Evolutionary conservation across 805 yeast genomes (phyloP).

Genomic region (Yarrowia yakushimensis): DNA sequence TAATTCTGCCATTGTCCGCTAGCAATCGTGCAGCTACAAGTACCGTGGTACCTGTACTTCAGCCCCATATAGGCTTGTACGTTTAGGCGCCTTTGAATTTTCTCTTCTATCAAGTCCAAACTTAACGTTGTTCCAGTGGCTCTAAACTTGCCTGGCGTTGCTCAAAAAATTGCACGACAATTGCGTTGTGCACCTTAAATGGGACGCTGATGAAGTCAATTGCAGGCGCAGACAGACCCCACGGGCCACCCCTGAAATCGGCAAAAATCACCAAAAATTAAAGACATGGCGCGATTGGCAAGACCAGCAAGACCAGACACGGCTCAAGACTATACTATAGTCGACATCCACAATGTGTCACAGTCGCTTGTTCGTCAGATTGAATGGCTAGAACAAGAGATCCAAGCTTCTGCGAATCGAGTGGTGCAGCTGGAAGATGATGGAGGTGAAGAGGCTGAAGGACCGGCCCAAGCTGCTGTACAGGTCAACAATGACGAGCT

Average conservation of each 20-base stretch:
- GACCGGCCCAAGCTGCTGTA: not conserved
- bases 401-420: slow-evolving; percentile 21
- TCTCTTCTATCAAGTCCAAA: not conserved
- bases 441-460: not conserved
- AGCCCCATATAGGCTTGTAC: not conserved
- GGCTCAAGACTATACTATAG: slow-evolving; percentile 8
- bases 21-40: not conserved
- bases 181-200: slow-evolving; percentile 1
- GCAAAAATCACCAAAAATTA: not conserved
- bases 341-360: slow-evolving; percentile 31
- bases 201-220: slow-evolving; percentile 3
- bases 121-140: slow-evolving; percentile 14
- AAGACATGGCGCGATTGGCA: slow-evolving; percentile 1
- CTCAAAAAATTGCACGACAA: slow-evolving; percentile 7
- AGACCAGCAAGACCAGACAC: not conserved
- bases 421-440: slow-evolving; percentile 5
- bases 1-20: not conserved
- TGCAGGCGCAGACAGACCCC: not conserved
- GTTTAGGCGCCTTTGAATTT: slow-evolving; percentile 7
- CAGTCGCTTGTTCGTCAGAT: slow-evolving; percentile 37
- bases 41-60: not conserved
- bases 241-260: not conserved
- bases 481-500: not conserved
- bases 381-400: slow-evolving; percentile 24
- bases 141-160: slow-evolving; percentile 5